phyloP scores from a whole-genome alignment of 495 filamentous ascomycete genomes.

The Lasiosphaeriaceae sp. region DNA sequence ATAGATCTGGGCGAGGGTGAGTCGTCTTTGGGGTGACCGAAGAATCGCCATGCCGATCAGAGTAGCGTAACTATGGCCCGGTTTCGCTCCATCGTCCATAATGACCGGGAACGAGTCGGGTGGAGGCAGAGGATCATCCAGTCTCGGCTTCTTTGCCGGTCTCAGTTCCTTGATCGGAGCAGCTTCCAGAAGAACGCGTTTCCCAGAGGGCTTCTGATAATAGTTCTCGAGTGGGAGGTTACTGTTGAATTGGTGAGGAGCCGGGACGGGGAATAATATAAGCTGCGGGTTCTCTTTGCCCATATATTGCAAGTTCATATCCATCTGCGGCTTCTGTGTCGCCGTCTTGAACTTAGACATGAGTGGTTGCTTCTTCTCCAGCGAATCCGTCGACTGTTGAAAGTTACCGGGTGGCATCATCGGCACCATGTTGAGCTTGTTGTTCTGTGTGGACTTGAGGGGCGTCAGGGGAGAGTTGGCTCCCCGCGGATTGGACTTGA shows the following conservation, averaged over 20 bases:
- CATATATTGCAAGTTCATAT: slow-evolving; percentile 41
- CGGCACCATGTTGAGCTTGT: slow-evolving; percentile 55
- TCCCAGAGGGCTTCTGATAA: slow-evolving; percentile 56
- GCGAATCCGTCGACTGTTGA: slow-evolving; percentile 76
- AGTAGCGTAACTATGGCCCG: slow-evolving; percentile 87
- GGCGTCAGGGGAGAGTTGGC: slow-evolving; percentile 39
- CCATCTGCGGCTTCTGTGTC: slow-evolving; percentile 56
- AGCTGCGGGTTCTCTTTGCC: slow-evolving; percentile 67
- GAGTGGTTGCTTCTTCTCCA: slow-evolving; percentile 66
- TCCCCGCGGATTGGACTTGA: slow-evolving; percentile 40
- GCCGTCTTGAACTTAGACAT: slow-evolving; percentile 58
- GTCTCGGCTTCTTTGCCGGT: slow-evolving; percentile 57
- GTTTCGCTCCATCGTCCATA: slow-evolving; percentile 85
- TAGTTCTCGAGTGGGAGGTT: slow-evolving; percentile 46
- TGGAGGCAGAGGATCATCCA: slow-evolving; percentile 58
- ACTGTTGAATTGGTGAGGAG: slow-evolving; percentile 38
- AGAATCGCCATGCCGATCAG: slow-evolving; percentile 97
- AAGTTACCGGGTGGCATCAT: slow-evolving; percentile 68
- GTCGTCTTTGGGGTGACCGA: slow-evolving; percentile 72
- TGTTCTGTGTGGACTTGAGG: slow-evolving; percentile 41
- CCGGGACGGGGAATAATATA: slow-evolving; percentile 45
- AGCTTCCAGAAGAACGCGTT: slow-evolving; percentile 68
- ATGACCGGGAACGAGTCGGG: slow-evolving; percentile 75
- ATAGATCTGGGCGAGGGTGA: slow-evolving; percentile 97
- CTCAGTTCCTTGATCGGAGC: slow-evolving; percentile 68